Evolutionary conservation across 768 basidiomycete genomes (phyloP).

Genomic region (Leccinum boreale): DNA sequence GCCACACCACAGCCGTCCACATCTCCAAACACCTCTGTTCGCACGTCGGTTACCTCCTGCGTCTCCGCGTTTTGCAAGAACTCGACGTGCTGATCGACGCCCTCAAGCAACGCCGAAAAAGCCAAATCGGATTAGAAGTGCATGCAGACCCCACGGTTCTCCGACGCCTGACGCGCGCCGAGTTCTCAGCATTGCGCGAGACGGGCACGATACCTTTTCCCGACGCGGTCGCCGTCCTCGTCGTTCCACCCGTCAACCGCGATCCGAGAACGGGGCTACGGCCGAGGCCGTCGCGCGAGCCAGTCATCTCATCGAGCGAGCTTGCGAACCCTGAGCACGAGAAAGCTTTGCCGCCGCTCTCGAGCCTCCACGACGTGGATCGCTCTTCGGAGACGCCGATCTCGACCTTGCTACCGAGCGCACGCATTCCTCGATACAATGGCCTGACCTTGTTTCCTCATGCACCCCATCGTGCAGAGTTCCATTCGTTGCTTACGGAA

Average conservation of each 20-base stretch:
- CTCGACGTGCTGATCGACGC: constrained; percentile 52
- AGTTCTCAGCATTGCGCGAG: constrained; percentile 49
- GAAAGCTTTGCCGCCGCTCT: constrained; percentile 28
- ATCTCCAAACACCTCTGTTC: constrained; percentile 45
- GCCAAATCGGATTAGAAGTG: background rate
- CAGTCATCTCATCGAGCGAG: constrained; percentile 22
- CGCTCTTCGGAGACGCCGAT: constrained; percentile 5
- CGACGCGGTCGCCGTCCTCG: constrained; percentile 62
- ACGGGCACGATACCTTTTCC: constrained; percentile 47
- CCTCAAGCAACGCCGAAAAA: constrained; percentile 5
- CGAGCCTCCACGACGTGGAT: constrained; percentile 14
- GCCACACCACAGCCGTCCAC: constrained; percentile 27
- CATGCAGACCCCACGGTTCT: constrained; percentile 41
- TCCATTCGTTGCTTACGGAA: constrained; percentile 47
- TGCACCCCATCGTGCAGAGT: constrained; percentile 54
- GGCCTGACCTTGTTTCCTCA: constrained; percentile 62
- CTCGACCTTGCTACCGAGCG: constrained; percentile 28
- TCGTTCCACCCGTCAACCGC: constrained; percentile 64
- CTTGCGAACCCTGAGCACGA: background rate
- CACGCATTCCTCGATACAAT: constrained; percentile 64
- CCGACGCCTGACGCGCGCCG: constrained; percentile 60
- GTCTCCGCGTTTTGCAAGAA: constrained; percentile 74
- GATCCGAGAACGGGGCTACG: constrained; percentile 44
- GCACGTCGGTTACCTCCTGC: constrained; percentile 65
- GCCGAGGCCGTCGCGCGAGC: constrained; percentile 40